Conservation (phyloP, 2,329 filamentous ascomycete genomes). For the Epichloe coenophiala region DNA sequence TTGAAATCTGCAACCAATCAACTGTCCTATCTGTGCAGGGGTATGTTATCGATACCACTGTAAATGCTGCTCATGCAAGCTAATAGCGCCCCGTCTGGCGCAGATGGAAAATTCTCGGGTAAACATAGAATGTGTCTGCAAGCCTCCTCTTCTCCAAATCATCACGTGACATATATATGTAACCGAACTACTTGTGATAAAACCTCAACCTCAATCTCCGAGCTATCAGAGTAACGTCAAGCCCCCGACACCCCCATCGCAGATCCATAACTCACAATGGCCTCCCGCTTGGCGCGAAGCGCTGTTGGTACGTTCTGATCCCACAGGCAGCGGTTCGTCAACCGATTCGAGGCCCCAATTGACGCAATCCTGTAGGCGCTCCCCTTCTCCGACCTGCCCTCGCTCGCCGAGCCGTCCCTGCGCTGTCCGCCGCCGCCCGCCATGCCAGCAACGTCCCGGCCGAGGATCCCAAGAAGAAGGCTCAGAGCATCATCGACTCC, state of each 20-base stretch:
- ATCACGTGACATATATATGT: slow-evolving; percentile 25
- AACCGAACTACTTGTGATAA: slow-evolving; percentile 32
- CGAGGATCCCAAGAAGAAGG: slow-evolving; percentile 92
- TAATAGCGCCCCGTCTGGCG: background rate
- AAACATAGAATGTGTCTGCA: background rate
- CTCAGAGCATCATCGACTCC: slow-evolving; percentile 85
- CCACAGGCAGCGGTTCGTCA: slow-evolving; percentile 6
- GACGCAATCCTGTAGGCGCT: slow-evolving; percentile 48
- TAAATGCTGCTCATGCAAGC: no score
- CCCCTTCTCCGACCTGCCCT: slow-evolving; percentile 77
- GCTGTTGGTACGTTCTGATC: slow-evolving; percentile 63
- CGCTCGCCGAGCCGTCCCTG: slow-evolving; percentile 60
- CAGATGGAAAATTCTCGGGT: slow-evolving; percentile 12
- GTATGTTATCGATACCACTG: background rate
- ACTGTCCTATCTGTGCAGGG: background rate
- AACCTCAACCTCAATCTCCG: slow-evolving; percentile 36
- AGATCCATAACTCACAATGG: slow-evolving; percentile 66
- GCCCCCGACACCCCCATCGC: slow-evolving; percentile 36
- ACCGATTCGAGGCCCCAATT: slow-evolving; percentile 17
- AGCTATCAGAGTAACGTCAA: slow-evolving; percentile 32
- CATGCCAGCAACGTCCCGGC: slow-evolving; percentile 64
- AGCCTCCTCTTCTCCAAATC: background rate
- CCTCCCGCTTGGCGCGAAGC: slow-evolving; percentile 92
- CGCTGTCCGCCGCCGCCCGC: slow-evolving; percentile 56
- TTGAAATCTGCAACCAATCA: slow-evolving; percentile 4